phyloP scores from a whole-genome alignment of 306 rosid genomes.

The Macrotyloma uniflorum region DNA sequence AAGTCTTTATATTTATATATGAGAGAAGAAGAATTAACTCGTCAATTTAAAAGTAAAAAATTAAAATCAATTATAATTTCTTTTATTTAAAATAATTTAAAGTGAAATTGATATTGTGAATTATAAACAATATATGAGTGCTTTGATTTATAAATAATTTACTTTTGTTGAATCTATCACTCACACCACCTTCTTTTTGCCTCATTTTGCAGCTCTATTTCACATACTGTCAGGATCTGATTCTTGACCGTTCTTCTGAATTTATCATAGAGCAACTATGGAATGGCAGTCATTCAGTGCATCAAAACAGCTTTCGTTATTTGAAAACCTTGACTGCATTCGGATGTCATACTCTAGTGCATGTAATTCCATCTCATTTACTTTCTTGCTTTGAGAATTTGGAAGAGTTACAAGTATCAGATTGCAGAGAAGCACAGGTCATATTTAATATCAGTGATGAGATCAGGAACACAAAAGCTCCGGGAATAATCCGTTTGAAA shows the following conservation, averaged over 20 bases:
- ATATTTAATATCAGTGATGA: slow-evolving; percentile 25
- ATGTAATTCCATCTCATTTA: slow-evolving; percentile 29
- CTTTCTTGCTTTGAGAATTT: slow-evolving; percentile 20
- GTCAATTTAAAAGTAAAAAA: too few species aligned
- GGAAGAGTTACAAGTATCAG: neutral
- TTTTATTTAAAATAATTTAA: too few species aligned
- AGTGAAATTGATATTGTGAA: too few species aligned
- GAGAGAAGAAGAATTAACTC: too few species aligned
- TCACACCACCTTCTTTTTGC: neutral
- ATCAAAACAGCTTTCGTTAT: neutral
- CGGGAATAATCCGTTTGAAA: slow-evolving; percentile 14
- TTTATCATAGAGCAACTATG: too few species aligned
- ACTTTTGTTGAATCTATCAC: neutral
- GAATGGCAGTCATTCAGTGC: neutral
- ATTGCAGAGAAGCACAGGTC: neutral
- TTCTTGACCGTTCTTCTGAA: too few species aligned
- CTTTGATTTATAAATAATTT: too few species aligned
- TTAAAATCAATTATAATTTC: too few species aligned
- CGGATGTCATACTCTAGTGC: neutral
- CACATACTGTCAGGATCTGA: neutral
- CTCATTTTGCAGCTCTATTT: neutral
- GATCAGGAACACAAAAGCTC: neutral
- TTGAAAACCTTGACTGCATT: neutral
- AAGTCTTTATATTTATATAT: too few species aligned
- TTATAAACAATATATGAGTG: too few species aligned